Base-by-base conservation (phyloP, 805 yeast species). In the Wickerhamiella slavikovae region DNA sequence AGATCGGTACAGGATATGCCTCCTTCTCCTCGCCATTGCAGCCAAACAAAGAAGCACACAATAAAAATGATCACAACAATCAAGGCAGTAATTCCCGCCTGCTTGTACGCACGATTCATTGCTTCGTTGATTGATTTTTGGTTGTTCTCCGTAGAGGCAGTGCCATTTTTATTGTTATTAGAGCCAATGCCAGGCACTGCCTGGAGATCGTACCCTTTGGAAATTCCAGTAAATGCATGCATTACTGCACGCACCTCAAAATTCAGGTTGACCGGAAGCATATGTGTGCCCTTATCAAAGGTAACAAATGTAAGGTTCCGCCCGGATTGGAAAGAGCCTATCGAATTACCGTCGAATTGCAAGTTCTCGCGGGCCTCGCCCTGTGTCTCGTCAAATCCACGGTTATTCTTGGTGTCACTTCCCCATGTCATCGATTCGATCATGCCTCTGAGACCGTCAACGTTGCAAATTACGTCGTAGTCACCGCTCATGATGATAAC, bases 241-340 rank as follows among this genome's bases (percentile, higher is more conserved):
- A 82, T 53, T 35, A 83, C 51, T 12, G 80, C 79, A 38, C 82
- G 60, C 5, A 83, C 65, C 17, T 65, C 60, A 27, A 61, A 67
- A 2, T 89, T 76, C 30, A 66, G 54, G 47, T 83, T 95, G 39
- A 66, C 72, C 1, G 96, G 93, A 16, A 82, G 89, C 96, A 89
- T 85, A 47, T 89, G 96, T 3, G 93, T 74, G 0, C 93, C 68
- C 40, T 78, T 67, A 47, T 53, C 66, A 2, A 85, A 67, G 33
- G 68, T 67, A 19, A 77, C 68, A 47, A 74, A 75, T 0, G 93
- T 74, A 43, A 85, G 56, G 44, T 79, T 78, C 37, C 78, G 60
- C 28, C 71, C 83, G 41, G 35, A 68, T 63, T 48, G 51, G 25
- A 61, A 48, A 14, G 41, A 35, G 4, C 73, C 74, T 2, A 58